A percentile compares a stretch with the other conserved stretches of the same genome.
Evolutionary conservation across 1,284 basidiomycete genomes (phyloP).

Genomic region (Phlebopus sp.): DNA sequence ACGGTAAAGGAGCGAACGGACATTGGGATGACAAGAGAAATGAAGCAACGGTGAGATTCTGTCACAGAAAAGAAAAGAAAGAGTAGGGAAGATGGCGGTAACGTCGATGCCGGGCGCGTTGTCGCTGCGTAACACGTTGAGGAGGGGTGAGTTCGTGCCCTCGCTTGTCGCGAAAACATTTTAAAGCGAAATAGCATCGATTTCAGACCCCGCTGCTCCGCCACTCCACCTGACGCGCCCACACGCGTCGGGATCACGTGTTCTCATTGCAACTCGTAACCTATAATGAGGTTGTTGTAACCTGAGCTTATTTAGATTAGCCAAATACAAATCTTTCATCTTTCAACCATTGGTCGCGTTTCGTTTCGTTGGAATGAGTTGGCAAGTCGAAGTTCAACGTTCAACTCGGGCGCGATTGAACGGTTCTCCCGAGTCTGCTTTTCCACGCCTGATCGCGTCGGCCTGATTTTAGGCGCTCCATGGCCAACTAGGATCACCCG

Average conservation of each 20-base stretch:
- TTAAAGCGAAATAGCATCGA: conserved; percentile 25
- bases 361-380: no score
- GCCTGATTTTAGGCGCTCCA: no score
- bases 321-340: no score
- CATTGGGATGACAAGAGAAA: conserved; percentile 35
- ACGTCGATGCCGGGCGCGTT: conserved; percentile 14
- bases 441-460: no score
- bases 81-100: conserved; percentile 5
- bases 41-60: conserved; percentile 7
- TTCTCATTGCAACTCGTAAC: not conserved
- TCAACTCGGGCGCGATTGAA: no score
- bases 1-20: conserved; percentile 60
- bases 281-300: no score
- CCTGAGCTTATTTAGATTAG: no score
- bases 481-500: conserved; percentile 16
- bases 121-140: conserved; percentile 35
- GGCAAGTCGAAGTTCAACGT: no score
- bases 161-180: conserved; percentile 29
- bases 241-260: conserved; percentile 27
- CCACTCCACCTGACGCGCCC: conserved; percentile 21
- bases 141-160: conserved; percentile 21
- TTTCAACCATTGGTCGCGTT: no score
- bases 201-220: conserved; percentile 35
- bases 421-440: no score
- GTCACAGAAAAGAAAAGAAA: conserved; percentile 7